Conservation (phyloP, 2,329 filamentous ascomycete genomes). For the Fusarium duplospermum region DNA sequence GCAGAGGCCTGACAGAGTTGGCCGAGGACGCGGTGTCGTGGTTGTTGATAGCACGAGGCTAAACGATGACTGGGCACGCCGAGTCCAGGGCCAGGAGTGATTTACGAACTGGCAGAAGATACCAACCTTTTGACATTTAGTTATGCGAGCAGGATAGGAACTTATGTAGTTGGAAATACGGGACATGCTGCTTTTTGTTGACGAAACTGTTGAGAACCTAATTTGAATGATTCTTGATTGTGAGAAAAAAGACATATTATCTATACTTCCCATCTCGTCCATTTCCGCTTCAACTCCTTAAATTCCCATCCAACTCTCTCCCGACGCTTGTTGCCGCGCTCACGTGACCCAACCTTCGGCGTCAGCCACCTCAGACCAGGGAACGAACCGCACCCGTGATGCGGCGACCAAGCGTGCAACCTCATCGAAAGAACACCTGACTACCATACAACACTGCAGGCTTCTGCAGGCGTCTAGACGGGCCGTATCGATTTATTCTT, state of each 20-base stretch:
- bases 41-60: constrained; percentile 86
- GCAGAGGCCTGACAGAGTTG: constrained; percentile 83
- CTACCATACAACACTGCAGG: constrained; percentile 12
- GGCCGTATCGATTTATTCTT: not conserved
- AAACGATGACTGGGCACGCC: constrained; percentile 86
- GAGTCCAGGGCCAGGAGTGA: constrained; percentile 71
- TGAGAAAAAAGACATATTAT: not conserved
- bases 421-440: constrained; percentile 35
- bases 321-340: not conserved
- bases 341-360: constrained; percentile 39
- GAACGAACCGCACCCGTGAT: constrained; percentile 40
- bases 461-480: not conserved
- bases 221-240: not conserved
- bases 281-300: not conserved
- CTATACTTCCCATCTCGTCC: not conserved
- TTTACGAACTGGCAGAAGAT: constrained; percentile 39
- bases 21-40: constrained; percentile 86
- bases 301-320: not conserved
- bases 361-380: constrained; percentile 39
- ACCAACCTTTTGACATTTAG: constrained; percentile 35
- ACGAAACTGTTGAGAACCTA: not conserved
- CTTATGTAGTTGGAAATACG: constrained; percentile 27
- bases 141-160: constrained; percentile 33
- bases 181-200: constrained; percentile 3
- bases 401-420: constrained; percentile 38